phyloP scores from a whole-genome alignment of 2,329 filamentous ascomycete genomes.

The Cladosporium sp. region DNA sequence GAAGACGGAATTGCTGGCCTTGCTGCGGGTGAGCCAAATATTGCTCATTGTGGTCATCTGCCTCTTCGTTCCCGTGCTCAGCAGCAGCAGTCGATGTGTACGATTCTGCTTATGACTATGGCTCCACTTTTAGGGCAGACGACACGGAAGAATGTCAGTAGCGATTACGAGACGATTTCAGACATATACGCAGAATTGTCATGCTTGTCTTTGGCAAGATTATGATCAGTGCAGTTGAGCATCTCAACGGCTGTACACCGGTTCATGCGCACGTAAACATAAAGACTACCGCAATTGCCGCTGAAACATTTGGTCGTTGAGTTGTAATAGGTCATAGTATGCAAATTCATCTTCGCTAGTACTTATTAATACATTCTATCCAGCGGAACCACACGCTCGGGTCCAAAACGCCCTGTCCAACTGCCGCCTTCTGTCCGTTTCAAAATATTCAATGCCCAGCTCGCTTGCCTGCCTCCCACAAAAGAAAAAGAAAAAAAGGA shows the following conservation, averaged over 20 bases:
- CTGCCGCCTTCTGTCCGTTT: neutral
- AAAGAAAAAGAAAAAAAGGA: neutral
- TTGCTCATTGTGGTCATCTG: slow-evolving; percentile 12
- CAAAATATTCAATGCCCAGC: neutral
- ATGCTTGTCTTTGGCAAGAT: neutral
- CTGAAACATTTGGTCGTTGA: neutral
- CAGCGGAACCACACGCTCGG: slow-evolving; percentile 5
- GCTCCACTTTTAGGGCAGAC: neutral
- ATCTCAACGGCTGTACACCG: neutral
- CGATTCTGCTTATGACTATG: neutral
- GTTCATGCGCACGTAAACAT: neutral
- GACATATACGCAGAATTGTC: neutral
- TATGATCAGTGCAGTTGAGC: neutral
- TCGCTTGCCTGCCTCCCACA: neutral
- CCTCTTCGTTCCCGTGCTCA: slow-evolving; percentile 5
- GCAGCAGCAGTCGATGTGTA: neutral
- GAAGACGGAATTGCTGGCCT: slow-evolving; percentile 3
- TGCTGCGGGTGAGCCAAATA: neutral
- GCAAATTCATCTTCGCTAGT: neutral
- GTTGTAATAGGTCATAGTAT: neutral
- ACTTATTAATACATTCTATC: slow-evolving; percentile 14
- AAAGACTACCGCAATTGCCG: neutral
- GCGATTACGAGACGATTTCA: neutral
- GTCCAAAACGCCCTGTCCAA: neutral
- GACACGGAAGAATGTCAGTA: neutral